A percentile compares a stretch with the other conserved stretches of the same genome.
These are phyloP conservation scores for Bidens hawaiensis DNA, from an alignment of 140 eudicot genomes.

Conservation along the genomic window DNA sequence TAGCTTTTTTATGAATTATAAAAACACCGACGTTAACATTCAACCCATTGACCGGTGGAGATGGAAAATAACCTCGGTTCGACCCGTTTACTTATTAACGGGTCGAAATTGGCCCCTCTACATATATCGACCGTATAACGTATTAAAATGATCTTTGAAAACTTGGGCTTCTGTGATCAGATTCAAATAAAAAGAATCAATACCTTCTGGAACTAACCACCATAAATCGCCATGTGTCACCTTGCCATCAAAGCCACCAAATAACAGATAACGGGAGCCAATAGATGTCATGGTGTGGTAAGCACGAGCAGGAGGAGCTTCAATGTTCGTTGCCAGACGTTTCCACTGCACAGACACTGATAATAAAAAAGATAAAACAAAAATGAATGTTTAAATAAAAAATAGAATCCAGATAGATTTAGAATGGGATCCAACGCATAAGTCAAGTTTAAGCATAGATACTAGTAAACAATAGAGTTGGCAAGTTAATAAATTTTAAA, in stretches of 20 bases:
- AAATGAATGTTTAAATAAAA: slow-evolving; percentile 7
- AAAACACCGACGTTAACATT: background rate
- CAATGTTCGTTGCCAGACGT: slow-evolving; percentile 70
- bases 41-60: background rate
- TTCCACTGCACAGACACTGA: slow-evolving; percentile 97
- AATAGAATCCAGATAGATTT: background rate
- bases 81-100: background rate
- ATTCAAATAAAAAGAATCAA: background rate
- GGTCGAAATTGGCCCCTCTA: background rate
- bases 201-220: slow-evolving; percentile 99
- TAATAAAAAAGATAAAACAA: slow-evolving; percentile 16
- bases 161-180: slow-evolving; percentile 8
- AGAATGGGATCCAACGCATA: background rate
- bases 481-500: no score
- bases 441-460: slow-evolving; percentile 15
- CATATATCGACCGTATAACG: background rate
- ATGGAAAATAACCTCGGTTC: background rate
- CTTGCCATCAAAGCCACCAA: slow-evolving; percentile 98
- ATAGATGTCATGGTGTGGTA: slow-evolving; percentile 85
- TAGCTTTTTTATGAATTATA: background rate
- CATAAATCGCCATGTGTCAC: slow-evolving; percentile 86
- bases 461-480: background rate
- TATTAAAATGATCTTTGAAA: background rate
- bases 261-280: slow-evolving; percentile 81
- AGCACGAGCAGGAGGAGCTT: slow-evolving; percentile 88